A percentile compares a stretch with the other conserved stretches of the same genome.
phyloP scores from a whole-genome alignment of 2,329 filamentous ascomycete species.

The Dactylellina leptospora region DNA sequence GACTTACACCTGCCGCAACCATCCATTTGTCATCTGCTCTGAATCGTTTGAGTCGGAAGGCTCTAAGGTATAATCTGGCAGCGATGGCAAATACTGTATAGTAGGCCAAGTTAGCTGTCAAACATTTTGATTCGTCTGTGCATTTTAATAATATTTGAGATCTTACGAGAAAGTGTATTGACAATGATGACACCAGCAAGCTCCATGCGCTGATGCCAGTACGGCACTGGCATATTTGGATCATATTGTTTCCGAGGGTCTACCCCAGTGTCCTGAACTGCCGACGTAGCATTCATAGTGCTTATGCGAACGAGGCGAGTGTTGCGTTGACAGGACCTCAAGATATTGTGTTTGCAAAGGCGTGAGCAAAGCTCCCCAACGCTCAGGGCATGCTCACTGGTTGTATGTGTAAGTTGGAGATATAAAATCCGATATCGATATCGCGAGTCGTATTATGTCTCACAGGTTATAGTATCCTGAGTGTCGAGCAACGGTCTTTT shows the following conservation, averaged over 20 bases:
- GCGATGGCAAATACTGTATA: conserved; percentile 56
- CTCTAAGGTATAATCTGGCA: conserved; percentile 57
- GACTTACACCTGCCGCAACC: conserved; percentile 57
- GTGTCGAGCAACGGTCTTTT: conserved; percentile 3
- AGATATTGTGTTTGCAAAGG: conserved; percentile 21
- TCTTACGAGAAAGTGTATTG: conserved; percentile 57
- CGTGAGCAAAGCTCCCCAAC: background rate
- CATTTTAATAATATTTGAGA: background rate
- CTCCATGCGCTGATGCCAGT: conserved; percentile 57
- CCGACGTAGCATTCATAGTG: conserved; percentile 23
- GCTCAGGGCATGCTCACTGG: conserved; percentile 5
- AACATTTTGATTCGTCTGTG: background rate
- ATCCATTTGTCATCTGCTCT: conserved; percentile 58
- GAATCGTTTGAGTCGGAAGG: conserved; percentile 55
- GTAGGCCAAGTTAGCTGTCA: background rate
- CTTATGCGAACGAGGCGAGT: background rate
- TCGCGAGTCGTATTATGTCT: background rate
- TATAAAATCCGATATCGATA: background rate
- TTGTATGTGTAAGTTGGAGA: background rate
- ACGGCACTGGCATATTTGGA: conserved; percentile 54
- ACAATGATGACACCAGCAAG: conserved; percentile 56
- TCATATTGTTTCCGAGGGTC: conserved; percentile 55
- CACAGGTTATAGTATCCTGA: conserved; percentile 6
- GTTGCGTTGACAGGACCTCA: conserved; percentile 21
- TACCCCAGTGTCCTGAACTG: conserved; percentile 8